phyloP scores from a whole-genome alignment of 2,329 filamentous ascomycete species.

The Pseudogymnoascus sp. region DNA sequence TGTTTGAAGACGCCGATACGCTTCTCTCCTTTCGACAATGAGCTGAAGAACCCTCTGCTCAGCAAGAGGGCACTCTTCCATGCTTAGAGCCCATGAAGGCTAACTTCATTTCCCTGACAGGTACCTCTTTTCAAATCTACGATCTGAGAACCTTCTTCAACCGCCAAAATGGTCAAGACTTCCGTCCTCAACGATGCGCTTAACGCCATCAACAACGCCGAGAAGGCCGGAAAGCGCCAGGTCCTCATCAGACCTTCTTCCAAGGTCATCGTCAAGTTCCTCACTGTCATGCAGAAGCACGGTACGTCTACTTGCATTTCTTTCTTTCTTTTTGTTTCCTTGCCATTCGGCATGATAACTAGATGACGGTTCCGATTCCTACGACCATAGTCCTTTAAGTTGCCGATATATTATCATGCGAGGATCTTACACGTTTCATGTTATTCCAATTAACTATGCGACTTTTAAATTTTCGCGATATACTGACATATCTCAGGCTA shows the following conservation, averaged over 20 bases:
- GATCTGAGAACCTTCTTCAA: conserved; percentile 71
- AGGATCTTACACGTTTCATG: conserved; percentile 97
- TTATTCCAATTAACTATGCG: conserved; percentile 64
- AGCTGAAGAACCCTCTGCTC: conserved; percentile 60
- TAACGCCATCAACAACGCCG: conserved; percentile 99
- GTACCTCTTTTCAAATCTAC: conserved; percentile 56
- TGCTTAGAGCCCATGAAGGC: conserved; percentile 55
- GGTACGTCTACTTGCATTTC: conserved; percentile 56
- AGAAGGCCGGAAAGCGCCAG: conserved; percentile 99
- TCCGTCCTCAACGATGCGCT: conserved; percentile 99
- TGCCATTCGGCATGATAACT: conserved; percentile 97
- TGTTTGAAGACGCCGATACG: conserved; percentile 44
- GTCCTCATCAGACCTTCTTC: conserved; percentile 95
- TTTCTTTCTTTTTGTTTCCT: conserved; percentile 12
- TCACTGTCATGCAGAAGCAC: conserved; percentile 98
- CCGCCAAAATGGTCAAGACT: conserved; percentile 96
- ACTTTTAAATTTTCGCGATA: conserved; percentile 97
- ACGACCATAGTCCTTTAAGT: conserved; percentile 99
- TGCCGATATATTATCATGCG: conserved; percentile 89
- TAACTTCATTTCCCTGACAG: conserved; percentile 47
- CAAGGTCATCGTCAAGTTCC: conserved; percentile 99
- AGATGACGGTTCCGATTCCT: conserved; percentile 81
- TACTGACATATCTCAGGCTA: conserved; percentile 69
- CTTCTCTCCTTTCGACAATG: conserved; percentile 54
- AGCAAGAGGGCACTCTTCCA: conserved; percentile 36